phyloP scores from a whole-genome alignment of 2,329 filamentous ascomycete species.

The Arachnomyces sp. region DNA sequence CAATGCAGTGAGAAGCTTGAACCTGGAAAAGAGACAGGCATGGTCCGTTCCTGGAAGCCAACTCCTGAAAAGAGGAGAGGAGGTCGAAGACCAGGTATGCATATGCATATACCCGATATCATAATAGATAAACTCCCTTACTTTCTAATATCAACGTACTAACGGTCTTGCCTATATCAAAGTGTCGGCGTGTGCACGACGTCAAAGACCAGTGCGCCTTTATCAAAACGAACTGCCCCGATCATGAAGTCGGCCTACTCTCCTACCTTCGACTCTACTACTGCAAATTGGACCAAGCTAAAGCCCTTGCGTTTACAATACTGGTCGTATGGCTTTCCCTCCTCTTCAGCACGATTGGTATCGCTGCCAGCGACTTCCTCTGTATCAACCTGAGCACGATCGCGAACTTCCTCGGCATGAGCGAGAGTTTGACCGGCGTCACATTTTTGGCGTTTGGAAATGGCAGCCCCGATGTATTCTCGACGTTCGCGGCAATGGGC shows the following conservation, averaged over 20 bases:
- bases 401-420: conserved; percentile 78
- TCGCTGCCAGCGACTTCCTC: conserved; percentile 96
- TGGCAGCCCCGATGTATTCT: conserved; percentile 96
- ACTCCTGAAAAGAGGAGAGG: conserved; percentile 12
- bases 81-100: conserved; percentile 9
- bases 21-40: conserved; percentile 16
- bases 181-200: conserved; percentile 73
- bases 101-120: not conserved
- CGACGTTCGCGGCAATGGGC: conserved; percentile 95
- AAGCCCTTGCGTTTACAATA: conserved; percentile 69
- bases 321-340: conserved; percentile 76
- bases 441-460: conserved; percentile 97
- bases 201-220: conserved; percentile 79
- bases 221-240: conserved; percentile 69
- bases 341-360: conserved; percentile 93
- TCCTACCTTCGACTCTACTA: conserved; percentile 89
- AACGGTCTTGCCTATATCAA: conserved; percentile 5
- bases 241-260: conserved; percentile 82
- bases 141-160: conserved; percentile 3
- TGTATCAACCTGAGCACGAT: conserved; percentile 95
- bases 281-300: conserved; percentile 60
- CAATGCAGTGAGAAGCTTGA: conserved; percentile 2
- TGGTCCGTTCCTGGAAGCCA: no score
- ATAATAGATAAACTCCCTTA: not conserved
- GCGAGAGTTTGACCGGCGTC: conserved; percentile 90